These are phyloP conservation scores for Trichoderma guizhouense DNA, from an alignment of 2,329 filamentous ascomycete species.

Conservation along the genomic window DNA sequence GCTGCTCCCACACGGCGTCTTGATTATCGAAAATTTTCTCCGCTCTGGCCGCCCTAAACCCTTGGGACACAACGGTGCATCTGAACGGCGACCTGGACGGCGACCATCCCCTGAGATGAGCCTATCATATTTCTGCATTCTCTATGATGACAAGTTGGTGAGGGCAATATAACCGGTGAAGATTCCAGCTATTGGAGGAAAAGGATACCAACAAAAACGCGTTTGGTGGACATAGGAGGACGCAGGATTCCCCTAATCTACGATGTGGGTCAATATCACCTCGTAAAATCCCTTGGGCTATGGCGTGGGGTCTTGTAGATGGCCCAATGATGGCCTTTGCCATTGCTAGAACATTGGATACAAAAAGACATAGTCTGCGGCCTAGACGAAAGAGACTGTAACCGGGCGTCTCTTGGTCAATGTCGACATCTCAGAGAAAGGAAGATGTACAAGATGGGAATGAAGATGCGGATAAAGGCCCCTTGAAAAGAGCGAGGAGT, in stretches of 20 bases:
- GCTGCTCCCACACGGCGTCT: neutral
- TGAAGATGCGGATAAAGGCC: neutral
- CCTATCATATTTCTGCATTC: fast-evolving
- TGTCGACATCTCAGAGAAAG: neutral
- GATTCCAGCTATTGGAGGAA: neutral
- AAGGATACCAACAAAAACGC: neutral
- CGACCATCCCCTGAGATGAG: neutral
- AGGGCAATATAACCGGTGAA: neutral
- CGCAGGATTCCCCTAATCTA: neutral
- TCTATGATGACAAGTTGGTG: neutral
- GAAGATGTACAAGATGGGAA: neutral
- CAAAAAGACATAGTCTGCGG: neutral
- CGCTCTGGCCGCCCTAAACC: neutral
- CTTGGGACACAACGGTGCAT: neutral
- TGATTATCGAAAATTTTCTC: neutral
- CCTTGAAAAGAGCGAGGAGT: neutral
- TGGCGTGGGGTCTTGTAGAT: neutral
- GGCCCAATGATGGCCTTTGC: neutral
- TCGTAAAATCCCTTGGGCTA: neutral
- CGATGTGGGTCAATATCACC: neutral
- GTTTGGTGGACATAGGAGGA: neutral
- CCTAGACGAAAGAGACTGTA: neutral
- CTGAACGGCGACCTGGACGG: neutral
- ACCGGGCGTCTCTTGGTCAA: neutral
- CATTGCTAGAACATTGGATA: neutral